Evolutionary conservation across 2,329 filamentous ascomycete genomes (phyloP), one percentile per base, ranked within the genome.

Genomic region (Stachybotrys echinatus): DNA sequence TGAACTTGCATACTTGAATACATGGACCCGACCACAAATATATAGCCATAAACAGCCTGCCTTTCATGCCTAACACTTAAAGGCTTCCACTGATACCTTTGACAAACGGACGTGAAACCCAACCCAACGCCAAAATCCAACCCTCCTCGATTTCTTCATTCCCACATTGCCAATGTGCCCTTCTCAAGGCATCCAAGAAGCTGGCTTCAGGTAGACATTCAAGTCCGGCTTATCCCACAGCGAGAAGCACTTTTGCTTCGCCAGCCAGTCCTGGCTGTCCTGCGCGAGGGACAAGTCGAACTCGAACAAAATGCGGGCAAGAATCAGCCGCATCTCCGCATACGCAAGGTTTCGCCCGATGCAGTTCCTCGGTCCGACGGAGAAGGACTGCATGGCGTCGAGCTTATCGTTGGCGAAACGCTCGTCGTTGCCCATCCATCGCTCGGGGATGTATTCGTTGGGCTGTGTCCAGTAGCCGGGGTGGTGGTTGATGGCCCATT

Each of bases 311-410:
- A 46, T 10, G 10, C 14, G n/a, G 5, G 44, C 23, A 14, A 46
- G 12, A 18, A 46, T 46, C 19, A 46, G 44, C 4, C 44, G 44
- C 44, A 46, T 46, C 23, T 46, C 27, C 8, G 44, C 23, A 18
- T 46, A 46, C 23, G 44, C 44, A 6, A 46, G 14, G 31, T 37
- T 46, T 8, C 23, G 14, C 10, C 76, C 77, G 21, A 80, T 64
- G 49, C 77, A 80, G 46, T 76, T 75, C 3, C 76, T 61, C 2
- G 76, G 69, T 0, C 77, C 76, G 1, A 72, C 37, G 2, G 69
- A 67, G 47, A 80, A 79, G 0, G 76, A 73, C 55, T 77, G 70
- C 22, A 75, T 60, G 4, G 65, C 68, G 1, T 69, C 67, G 21
- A 63, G 62, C 17, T 62, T 62, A 54, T 80, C 76, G 19, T 42